phyloP scores from a whole-genome alignment of 2,329 filamentous ascomycete species.

The Diplocarpon mali region DNA sequence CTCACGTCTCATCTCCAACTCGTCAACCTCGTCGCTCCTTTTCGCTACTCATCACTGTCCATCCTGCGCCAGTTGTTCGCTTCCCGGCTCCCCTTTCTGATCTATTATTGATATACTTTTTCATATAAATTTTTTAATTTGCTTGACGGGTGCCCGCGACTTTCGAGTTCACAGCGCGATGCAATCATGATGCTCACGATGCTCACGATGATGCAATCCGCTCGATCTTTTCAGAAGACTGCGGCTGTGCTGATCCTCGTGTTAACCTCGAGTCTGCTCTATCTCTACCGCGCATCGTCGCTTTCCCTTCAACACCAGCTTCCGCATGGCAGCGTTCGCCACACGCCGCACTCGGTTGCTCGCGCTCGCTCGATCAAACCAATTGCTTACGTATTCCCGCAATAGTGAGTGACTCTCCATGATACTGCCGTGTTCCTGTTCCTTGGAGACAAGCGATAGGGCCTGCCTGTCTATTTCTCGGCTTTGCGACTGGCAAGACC shows the following conservation, averaged over 20 bases:
- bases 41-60: neutral
- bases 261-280: neutral
- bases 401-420: neutral
- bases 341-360: neutral
- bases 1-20: neutral
- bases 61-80: neutral
- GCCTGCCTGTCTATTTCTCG: too few relatives aligned
- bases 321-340: neutral
- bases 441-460: too few relatives aligned
- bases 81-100: neutral
- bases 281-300: neutral
- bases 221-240: neutral
- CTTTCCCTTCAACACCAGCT: neutral
- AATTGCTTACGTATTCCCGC: conserved; percentile 8
- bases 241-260: neutral
- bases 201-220: neutral
- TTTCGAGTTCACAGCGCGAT: neutral
- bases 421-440: too few relatives aligned
- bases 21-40: neutral
- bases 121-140: neutral
- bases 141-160: neutral
- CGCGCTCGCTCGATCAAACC: conserved; percentile 6
- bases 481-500: too few relatives aligned
- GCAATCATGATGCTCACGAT: neutral
- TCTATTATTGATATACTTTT: neutral